Percentiles rank a stretch among this genome's conserved stretches.
Evolutionary conservation across 768 basidiomycete genomes (phyloP).

Genomic region (Termitomyces sp.): DNA sequence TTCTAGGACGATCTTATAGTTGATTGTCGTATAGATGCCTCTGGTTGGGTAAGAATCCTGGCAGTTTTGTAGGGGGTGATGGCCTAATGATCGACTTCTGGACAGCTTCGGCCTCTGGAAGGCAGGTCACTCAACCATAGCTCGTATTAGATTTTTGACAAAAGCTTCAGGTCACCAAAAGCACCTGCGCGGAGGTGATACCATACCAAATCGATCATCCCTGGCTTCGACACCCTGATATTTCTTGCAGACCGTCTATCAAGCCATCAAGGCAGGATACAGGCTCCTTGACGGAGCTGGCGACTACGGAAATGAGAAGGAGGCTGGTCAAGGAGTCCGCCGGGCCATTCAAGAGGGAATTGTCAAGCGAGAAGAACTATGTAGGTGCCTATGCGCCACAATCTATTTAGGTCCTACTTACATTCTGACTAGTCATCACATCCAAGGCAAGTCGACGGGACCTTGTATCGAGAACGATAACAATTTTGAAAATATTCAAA

Average conservation of each 20-base stretch:
- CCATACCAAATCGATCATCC: background rate
- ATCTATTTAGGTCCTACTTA: background rate
- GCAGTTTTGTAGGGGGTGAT: no score
- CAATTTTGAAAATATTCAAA: slow-evolving; percentile 18
- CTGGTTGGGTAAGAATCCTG: slow-evolving; percentile 54
- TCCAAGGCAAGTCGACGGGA: slow-evolving; percentile 53
- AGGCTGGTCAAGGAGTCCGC: slow-evolving; percentile 75
- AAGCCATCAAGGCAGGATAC: slow-evolving; percentile 83
- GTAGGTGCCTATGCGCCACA: slow-evolving; percentile 28
- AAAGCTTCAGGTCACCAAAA: slow-evolving; percentile 52
- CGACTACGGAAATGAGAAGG: slow-evolving; percentile 89
- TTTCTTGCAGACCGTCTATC: slow-evolving; percentile 64
- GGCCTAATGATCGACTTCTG: slow-evolving; percentile 8
- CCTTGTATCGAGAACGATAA: background rate
- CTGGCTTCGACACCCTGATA: background rate
- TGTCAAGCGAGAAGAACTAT: slow-evolving; percentile 85
- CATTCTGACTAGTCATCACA: slow-evolving; percentile 58
- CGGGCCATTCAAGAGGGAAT: slow-evolving; percentile 79
- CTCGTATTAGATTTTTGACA: slow-evolving; percentile 29
- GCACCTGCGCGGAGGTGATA: slow-evolving; percentile 57
- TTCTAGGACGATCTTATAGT: background rate
- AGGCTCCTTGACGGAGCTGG: slow-evolving; percentile 84
- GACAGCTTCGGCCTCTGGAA: slow-evolving; percentile 71
- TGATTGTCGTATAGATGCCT: slow-evolving; percentile 51
- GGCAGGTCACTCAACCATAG: slow-evolving; percentile 28